Percentiles rank a stretch among this genome's conserved stretches.
phyloP scores from a whole-genome alignment of 345 rosid species.

The Lenwebbia sp. region DNA sequence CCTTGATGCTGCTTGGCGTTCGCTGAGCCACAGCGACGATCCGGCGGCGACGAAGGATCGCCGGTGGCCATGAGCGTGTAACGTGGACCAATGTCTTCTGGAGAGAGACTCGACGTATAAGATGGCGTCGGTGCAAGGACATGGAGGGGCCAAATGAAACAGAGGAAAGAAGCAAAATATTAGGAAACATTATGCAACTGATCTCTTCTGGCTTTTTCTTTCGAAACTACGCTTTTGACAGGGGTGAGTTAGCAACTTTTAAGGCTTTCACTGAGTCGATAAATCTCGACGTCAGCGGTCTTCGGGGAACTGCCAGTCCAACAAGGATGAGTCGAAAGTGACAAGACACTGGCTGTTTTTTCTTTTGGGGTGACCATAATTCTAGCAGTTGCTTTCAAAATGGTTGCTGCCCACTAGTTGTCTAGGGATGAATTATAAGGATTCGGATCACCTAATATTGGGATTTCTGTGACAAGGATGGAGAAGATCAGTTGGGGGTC shows the following conservation, averaged over 20 bases:
- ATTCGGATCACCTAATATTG: accelerated
- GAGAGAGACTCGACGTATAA: neutral
- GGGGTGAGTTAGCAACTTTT: neutral
- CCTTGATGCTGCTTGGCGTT: too few species aligned
- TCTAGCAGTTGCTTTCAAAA: neutral
- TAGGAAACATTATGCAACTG: neutral
- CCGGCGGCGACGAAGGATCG: too few species aligned
- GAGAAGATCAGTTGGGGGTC: neutral
- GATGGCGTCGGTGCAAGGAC: neutral
- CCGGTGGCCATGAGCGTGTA: too few species aligned
- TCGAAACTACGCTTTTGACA: neutral
- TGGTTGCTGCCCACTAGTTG: neutral
- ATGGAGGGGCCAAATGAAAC: neutral
- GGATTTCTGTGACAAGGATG: accelerated
- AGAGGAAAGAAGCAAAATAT: neutral
- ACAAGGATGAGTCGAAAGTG: neutral
- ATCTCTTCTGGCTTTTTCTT: neutral
- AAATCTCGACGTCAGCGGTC: neutral
- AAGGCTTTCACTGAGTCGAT: neutral
- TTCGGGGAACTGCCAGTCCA: neutral
- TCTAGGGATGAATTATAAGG: neutral
- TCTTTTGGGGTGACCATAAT: neutral
- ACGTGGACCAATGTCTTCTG: neutral
- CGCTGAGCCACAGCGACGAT: too few species aligned
- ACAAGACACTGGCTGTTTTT: neutral